Evolutionary conservation across 257 asterid species (phyloP).

Genomic region (Jaltomata sinuosa): DNA sequence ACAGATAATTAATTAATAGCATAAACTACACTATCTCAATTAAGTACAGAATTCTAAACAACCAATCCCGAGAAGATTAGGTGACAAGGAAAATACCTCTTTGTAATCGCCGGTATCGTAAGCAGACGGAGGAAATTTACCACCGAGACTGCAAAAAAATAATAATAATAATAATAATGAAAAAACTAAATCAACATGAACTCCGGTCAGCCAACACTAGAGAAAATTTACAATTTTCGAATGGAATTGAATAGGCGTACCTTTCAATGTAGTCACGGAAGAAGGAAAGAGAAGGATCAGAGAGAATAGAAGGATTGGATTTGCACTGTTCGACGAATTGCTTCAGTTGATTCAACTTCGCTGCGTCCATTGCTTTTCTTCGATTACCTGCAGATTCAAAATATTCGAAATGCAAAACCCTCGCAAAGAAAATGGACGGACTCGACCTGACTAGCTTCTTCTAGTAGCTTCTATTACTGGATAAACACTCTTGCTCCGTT

Average conservation of each 20-base stretch:
- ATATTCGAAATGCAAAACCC: not conserved
- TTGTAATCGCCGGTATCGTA: conserved; percentile 16
- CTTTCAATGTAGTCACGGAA: conserved; percentile 75
- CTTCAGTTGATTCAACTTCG: conserved; percentile 44
- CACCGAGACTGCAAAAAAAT: conserved; percentile 63
- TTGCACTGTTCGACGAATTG: conserved; percentile 60
- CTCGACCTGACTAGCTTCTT: conserved; percentile 6
- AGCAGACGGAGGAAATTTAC: conserved; percentile 53
- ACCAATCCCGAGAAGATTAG: not conserved
- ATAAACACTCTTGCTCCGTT: not conserved
- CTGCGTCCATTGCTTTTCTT: conserved; percentile 42
- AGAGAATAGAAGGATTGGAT: conserved; percentile 54
- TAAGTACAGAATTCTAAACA: not conserved
- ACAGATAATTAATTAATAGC: not conserved
- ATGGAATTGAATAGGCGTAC: conserved; percentile 13
- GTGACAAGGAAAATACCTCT: conserved; percentile 33
- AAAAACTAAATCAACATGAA: not conserved
- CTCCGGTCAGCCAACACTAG: not conserved
- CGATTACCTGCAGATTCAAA: not conserved
- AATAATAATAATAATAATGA: not conserved
- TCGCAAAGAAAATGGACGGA: not conserved
- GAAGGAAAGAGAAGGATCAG: conserved; percentile 71
- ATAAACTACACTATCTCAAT: not conserved
- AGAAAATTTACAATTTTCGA: not conserved
- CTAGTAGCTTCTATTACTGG: conserved; percentile 16